Percentiles rank a stretch among this genome's conserved stretches.
Conservation (phyloP, 352 stramenopile species). For the Pythium dissimile region DNA sequence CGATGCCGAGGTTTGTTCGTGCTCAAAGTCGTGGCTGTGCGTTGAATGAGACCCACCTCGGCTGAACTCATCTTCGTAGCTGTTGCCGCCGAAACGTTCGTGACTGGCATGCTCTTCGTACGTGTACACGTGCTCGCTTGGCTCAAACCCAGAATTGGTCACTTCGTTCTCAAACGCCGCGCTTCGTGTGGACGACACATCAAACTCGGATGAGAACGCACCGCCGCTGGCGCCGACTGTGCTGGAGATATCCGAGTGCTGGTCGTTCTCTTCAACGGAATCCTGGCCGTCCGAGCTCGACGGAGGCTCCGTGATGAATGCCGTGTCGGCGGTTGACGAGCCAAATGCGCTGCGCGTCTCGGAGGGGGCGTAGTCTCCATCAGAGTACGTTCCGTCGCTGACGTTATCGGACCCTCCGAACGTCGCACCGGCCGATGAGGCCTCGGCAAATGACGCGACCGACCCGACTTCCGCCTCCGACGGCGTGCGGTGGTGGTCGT, state of each 20-base stretch:
- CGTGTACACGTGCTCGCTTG: constrained; percentile 5
- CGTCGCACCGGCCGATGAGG: constrained; percentile 68
- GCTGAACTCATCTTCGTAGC: constrained; percentile 17
- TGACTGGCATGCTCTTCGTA: constrained; percentile 16
- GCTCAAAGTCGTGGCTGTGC: not conserved
- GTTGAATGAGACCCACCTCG: not conserved
- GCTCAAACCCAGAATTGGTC: constrained; percentile 18
- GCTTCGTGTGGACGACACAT: constrained; percentile 22
- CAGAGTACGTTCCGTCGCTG: constrained; percentile 61
- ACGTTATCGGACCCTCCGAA: constrained; percentile 71
- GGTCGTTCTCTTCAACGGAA: constrained; percentile 40
- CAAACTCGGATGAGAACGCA: constrained; percentile 18
- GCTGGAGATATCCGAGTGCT: constrained; percentile 24
- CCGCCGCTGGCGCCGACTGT: constrained; percentile 24
- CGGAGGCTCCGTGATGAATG: constrained; percentile 70
- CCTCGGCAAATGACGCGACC: constrained; percentile 56
- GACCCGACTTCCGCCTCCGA: constrained; percentile 34
- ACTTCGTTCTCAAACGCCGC: constrained; percentile 25
- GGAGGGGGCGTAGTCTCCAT: constrained; percentile 40
- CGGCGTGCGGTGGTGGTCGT: constrained; percentile 25
- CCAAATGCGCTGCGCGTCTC: constrained; percentile 71
- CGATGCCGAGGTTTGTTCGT: not conserved
- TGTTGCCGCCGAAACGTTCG: constrained; percentile 6
- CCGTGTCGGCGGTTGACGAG: constrained; percentile 68
- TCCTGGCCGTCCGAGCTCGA: constrained; percentile 73